Conservation (phyloP, 805 yeast genomes). For the Candida oleophila region DNA sequence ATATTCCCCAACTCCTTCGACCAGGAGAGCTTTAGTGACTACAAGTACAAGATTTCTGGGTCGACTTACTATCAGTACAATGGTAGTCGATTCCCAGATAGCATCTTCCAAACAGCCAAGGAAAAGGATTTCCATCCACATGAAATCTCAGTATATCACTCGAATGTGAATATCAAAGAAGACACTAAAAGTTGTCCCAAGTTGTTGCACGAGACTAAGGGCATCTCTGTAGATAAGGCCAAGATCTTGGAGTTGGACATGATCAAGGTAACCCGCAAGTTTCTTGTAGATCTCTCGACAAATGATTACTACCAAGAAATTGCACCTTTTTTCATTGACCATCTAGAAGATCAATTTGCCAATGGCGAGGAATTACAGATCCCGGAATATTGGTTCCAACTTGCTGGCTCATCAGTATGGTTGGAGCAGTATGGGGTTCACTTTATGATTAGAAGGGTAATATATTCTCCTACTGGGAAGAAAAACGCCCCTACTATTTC, state of each 20-base stretch:
- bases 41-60: background rate
- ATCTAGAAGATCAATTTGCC: conserved; percentile 13
- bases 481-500: conserved; percentile 26
- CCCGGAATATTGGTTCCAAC: conserved; percentile 28
- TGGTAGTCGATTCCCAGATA: background rate
- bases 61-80: background rate
- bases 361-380: conserved; percentile 1
- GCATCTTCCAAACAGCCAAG: background rate
- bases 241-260: conserved; percentile 4
- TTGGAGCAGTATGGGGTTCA: conserved; percentile 31
- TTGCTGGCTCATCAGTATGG: conserved; percentile 34
- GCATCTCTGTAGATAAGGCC: background rate
- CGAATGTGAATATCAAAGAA: conserved; percentile 10
- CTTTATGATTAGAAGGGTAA: conserved; percentile 27
- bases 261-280: background rate
- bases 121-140: conserved; percentile 6
- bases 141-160: conserved; percentile 10
- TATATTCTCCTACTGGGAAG: conserved; percentile 22
- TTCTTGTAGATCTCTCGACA: conserved; percentile 5
- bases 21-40: background rate
- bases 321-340: conserved; percentile 23
- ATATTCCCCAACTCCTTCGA: conserved; percentile 6
- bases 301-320: conserved; percentile 25
- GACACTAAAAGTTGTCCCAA: conserved; percentile 11
- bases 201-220: background rate